Percentiles rank a stretch among this genome's conserved stretches.
Evolutionary conservation across 768 basidiomycete genomes (phyloP).

Genomic region (Suillus fuscotomentosus): DNA sequence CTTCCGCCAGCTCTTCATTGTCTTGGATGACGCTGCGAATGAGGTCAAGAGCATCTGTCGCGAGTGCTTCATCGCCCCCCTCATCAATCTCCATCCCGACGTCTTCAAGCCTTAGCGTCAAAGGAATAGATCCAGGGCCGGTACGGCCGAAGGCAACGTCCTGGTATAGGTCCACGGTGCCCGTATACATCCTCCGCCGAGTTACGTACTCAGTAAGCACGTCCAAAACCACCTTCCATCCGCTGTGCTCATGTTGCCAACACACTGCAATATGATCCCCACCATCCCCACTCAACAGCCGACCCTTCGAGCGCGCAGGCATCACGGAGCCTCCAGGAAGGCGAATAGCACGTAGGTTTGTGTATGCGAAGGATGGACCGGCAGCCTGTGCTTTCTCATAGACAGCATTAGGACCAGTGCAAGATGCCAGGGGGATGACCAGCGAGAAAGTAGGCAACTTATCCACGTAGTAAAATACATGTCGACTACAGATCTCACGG

Average conservation of each 20-base stretch:
- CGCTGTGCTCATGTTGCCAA: slow-evolving; percentile 83
- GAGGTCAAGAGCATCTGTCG: slow-evolving; percentile 41
- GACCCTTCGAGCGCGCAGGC: slow-evolving; percentile 63
- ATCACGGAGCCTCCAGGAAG: slow-evolving; percentile 78
- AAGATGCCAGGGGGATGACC: slow-evolving; percentile 60
- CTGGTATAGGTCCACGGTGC: slow-evolving; percentile 41
- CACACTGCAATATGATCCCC: slow-evolving; percentile 64
- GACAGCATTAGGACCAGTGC: slow-evolving; percentile 65
- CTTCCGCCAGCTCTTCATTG: slow-evolving; percentile 60
- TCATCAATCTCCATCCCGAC: slow-evolving; percentile 69
- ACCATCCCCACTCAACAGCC: slow-evolving; percentile 69
- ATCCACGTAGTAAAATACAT: slow-evolving; percentile 77
- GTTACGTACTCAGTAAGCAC: slow-evolving; percentile 75
- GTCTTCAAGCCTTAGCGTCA: slow-evolving; percentile 58
- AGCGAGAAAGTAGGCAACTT: slow-evolving; percentile 73
- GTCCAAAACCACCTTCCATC: slow-evolving; percentile 86
- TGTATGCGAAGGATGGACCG: slow-evolving; percentile 54
- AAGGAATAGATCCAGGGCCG: slow-evolving; percentile 33
- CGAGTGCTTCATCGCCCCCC: slow-evolving; percentile 59
- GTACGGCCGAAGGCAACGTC: slow-evolving; percentile 53
- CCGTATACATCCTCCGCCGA: slow-evolving; percentile 46
- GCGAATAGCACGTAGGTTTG: slow-evolving; percentile 62
- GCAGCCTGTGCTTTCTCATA: slow-evolving; percentile 63
- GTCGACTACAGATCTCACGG: slow-evolving; percentile 57
- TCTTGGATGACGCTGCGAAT: slow-evolving; percentile 53